Evolutionary conservation across 2,329 filamentous ascomycete genomes (phyloP).

Genomic region (Aspergillus udagawae): DNA sequence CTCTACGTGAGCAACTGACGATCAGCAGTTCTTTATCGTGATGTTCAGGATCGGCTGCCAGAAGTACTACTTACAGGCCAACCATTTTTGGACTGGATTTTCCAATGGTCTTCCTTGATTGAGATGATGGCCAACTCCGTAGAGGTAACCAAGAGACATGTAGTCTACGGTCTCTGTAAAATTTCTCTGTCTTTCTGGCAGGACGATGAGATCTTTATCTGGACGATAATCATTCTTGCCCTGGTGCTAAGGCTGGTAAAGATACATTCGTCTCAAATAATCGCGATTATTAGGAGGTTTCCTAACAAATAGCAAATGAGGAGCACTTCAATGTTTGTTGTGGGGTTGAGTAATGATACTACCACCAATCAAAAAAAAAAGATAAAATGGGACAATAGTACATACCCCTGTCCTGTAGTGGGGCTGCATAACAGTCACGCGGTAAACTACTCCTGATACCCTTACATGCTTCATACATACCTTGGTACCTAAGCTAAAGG

Average conservation of each 20-base stretch:
- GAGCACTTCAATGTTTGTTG: not conserved
- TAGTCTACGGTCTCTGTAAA: too few relatives aligned
- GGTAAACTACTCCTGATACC: constrained; percentile 9
- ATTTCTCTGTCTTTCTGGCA: too few relatives aligned
- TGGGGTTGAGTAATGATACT: not conserved
- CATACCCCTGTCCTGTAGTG: not conserved
- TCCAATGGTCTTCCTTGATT: not conserved
- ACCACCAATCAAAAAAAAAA: not conserved
- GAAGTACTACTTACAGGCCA: not conserved
- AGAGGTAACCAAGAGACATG: not conserved
- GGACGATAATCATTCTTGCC: too few relatives aligned
- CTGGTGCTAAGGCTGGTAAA: not conserved
- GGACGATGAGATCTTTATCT: too few relatives aligned
- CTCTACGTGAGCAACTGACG: not conserved
- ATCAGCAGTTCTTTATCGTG: constrained; percentile 15
- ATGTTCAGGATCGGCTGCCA: constrained; percentile 7
- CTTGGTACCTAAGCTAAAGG: not conserved
- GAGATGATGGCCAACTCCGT: not conserved
- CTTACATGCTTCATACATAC: constrained; percentile 2
- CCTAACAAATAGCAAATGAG: not conserved
- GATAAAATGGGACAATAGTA: not conserved
- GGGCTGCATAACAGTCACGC: constrained; percentile 13
- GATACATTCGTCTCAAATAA: too few relatives aligned
- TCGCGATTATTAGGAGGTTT: not conserved
- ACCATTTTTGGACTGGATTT: not conserved